phyloP scores from a whole-genome alignment of 441 rosid species.

The Arabidopsis lyrata region DNA sequence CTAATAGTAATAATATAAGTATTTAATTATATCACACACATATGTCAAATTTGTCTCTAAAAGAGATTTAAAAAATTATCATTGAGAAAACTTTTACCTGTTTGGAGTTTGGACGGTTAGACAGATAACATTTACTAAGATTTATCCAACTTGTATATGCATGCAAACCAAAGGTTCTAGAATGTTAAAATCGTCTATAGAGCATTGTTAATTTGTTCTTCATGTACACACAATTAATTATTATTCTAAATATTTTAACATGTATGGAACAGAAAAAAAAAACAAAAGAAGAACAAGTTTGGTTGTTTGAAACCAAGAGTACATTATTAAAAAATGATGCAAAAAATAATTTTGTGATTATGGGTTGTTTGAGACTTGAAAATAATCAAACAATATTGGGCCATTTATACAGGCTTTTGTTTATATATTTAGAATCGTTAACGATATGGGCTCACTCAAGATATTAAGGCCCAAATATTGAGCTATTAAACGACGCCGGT shows the following conservation, averaged over 20 bases:
- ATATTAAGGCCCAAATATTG: background rate
- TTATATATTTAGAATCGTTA: too few species aligned
- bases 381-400: conserved; percentile 5
- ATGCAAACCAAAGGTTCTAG: background rate
- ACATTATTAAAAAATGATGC: background rate
- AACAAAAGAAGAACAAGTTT: background rate
- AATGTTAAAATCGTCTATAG: background rate
- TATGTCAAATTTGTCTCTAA: background rate
- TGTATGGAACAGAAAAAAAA: background rate
- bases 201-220: background rate
- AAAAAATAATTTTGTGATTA: background rate
- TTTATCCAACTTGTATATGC: background rate
- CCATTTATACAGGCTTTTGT: background rate
- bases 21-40: background rate
- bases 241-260: background rate
- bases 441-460: background rate
- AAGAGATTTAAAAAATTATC: background rate
- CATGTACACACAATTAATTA: background rate
- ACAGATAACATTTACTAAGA: conserved; percentile 3
- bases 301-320: background rate
- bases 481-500: background rate
- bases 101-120: conserved; percentile 35
- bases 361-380: background rate
- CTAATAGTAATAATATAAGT: background rate
- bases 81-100: background rate